phyloP scores from a whole-genome alignment of 1,139 yeast species.

The Diutina catenulata region DNA sequence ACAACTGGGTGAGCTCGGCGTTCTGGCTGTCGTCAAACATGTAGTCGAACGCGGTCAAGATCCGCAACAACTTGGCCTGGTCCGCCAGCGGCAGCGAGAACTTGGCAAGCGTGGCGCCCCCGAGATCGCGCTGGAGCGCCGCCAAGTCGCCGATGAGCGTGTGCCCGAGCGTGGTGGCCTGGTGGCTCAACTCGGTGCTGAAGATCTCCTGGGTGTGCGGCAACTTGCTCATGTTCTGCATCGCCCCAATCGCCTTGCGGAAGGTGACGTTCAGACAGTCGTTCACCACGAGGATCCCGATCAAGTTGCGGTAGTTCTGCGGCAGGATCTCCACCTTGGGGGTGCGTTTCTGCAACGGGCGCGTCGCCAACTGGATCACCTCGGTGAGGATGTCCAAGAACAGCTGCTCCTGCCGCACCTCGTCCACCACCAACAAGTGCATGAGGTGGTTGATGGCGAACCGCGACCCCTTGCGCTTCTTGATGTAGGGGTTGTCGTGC shows the following conservation, averaged over 20 bases:
- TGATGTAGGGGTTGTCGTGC: conserved; percentile 51
- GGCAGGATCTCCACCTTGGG: conserved; percentile 43
- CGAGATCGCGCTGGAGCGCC: conserved; percentile 35
- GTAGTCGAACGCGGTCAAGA: conserved; percentile 82
- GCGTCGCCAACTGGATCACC: not conserved
- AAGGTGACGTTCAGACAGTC: conserved; percentile 83
- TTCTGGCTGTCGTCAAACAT: conserved; percentile 41
- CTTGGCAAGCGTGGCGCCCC: conserved; percentile 36
- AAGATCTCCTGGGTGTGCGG: conserved; percentile 55
- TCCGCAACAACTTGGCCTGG: conserved; percentile 76
- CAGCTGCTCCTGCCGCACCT: conserved; percentile 16
- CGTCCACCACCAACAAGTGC: conserved; percentile 25
- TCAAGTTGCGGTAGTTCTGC: conserved; percentile 48
- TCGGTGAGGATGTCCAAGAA: not conserved
- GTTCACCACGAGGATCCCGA: conserved; percentile 64
- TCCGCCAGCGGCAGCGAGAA: conserved; percentile 78
- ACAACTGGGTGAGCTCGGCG: conserved; percentile 38
- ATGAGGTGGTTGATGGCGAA: conserved; percentile 68
- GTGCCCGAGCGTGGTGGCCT: conserved; percentile 53
- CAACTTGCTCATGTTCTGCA: conserved; percentile 64
- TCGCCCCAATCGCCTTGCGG: conserved; percentile 71
- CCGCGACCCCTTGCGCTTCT: conserved; percentile 36
- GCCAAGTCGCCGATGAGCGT: conserved; percentile 46
- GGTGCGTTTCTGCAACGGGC: not conserved
- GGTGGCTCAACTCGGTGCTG: conserved; percentile 54